Base-by-base conservation (phyloP, 2,329 filamentous ascomycete genomes). In the Xylariaceae sp. region DNA sequence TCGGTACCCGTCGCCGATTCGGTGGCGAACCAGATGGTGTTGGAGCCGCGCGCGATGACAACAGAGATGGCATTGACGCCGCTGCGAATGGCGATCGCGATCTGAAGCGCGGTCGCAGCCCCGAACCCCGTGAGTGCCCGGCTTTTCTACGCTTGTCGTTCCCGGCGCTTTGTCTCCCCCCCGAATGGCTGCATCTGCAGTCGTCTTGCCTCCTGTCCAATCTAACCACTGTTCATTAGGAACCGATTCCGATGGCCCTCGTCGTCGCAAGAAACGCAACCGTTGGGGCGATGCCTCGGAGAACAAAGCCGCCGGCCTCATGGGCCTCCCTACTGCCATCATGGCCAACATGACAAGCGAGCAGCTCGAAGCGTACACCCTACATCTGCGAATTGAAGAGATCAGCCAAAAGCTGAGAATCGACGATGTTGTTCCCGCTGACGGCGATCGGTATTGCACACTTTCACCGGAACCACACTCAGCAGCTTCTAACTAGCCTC, bases 371-470 rank as follows among this genome's bases (percentile, higher is more conserved):
- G 94, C 94, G 17, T 99, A 99, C 74, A 94, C 92, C 18, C 81
- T 97, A 67, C 93, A 99, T 77, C 80, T 99, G 71, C 91, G 94
- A 72, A 97, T 99, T 72, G 93, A 99, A 76, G 94, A 99, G 77
- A 99, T 99, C 72, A 97, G 92, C 73, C 93, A 99, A 79, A 99
- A 99, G 83, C 86, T 99, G 68, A 89, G 93, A 72, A 99, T 99
- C 76, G 95, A 97, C 78, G 94, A 99, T 81, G 94, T 99, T 57
- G 94, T 99, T 63, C 94, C 94, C 60, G 91, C 90, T 68, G 94
- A 97, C 77, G 92, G 92, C 68, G 93, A 97, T 73, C 87, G 94
- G 93, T 96, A 81, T 35, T 42, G 15, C 50, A 56, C 48, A n/a
- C 50, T 51, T 11, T 34, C 52, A 53, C 30, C 30, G 4, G 11